Base-by-base conservation (phyloP, 768 basidiomycete species). In the Rhodotorula taiwanensis region DNA sequence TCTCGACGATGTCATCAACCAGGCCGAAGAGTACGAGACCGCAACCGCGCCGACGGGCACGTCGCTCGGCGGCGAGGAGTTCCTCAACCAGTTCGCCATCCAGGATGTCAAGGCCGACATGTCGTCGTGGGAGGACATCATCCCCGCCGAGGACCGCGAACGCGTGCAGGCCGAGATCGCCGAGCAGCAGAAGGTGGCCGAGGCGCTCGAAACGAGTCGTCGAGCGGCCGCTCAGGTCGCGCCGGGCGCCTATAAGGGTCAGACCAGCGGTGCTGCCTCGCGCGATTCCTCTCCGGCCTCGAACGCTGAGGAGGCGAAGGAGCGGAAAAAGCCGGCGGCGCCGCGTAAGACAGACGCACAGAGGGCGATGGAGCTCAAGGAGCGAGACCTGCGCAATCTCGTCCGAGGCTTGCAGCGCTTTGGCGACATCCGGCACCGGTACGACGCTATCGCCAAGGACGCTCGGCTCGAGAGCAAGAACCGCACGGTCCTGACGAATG, bases 61-160 rank as follows among this genome's bases (percentile, higher is more conserved):
- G 18, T 98, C 95, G 6, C 82, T 95, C n/a, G 95, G 95, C 76
- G 95, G 95, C 52, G 91, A 97, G 79, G 85, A 87, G 61, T 99
- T 99, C 83, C 81, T 99, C 56, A 86, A 92, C 30, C 86, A 89
- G 68, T 94, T 98, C 75, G 93, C 94, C 27, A 89, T 98, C 70
- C 95, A 91, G 76, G 95, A 99, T 75, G 85, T 99, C 74, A 98
- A 97, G 82, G 90, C 92, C 74, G 94, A 98, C 78, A 91, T 94
- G 84, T 72, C 78, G 5, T 90, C 77, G 72, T 99, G 95, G 95
- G 95, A 99, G 74, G 95, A 98, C 65, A 98, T 99, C 76, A 98
- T 99, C 71, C 95, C 95, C 23, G 75, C 87, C 14, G 91, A 93
- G 28, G 91, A 91, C 72, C 86, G 95, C 10, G 92, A 93, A 68